Evolutionary conservation across 2,329 filamentous ascomycete genomes (phyloP), one percentile per base, ranked within the genome.

Genomic region (Chaetothyriales sp.): DNA sequence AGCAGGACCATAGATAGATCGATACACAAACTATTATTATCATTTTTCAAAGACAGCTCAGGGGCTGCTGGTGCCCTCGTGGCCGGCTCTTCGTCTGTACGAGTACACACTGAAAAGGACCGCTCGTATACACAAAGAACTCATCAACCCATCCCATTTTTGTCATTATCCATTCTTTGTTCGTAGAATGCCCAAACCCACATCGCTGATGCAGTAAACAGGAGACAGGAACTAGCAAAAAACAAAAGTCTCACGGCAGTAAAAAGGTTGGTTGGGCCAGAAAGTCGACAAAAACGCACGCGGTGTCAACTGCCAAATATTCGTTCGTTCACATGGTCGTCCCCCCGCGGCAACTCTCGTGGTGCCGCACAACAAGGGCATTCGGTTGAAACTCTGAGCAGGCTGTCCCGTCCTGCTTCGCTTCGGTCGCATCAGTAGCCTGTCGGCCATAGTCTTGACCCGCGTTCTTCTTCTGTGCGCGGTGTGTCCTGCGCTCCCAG

Each of bases 401-500:
- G 22, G 3, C 22, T 3, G 22, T 25, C 22, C 28, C 2, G 28
- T 12, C 10, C 28, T 32, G 28, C 28, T 12, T 28, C 25, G 28
- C 10, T 32, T 9, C 28, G 2, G 5, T 9, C 9, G 25, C 9
- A 28, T 32, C 10, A 12, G 8, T 32, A 32, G 28, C 7, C 8
- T 8, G 10, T 32, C 28, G 7, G 28, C 28, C 28, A 32, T 10
- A 32, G 10, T 32, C 8, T 32, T 12, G 28, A 32, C 28, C 8
- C 8, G 28, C 10, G 8, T 32, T 39, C 12, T 15, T 39, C 10
- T 39, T 15, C 12, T 12, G 3, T 39, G 32, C 32, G 32, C 32
- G 10, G 12, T 2, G 32, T 39, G 10, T 39, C 32, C 9, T 39
- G 32, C 32, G 32, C 10, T 39, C 58, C 58, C 15, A 61, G 51